Evolutionary conservation across 345 rosid genomes (phyloP).

Genomic region (Salix caprea): DNA sequence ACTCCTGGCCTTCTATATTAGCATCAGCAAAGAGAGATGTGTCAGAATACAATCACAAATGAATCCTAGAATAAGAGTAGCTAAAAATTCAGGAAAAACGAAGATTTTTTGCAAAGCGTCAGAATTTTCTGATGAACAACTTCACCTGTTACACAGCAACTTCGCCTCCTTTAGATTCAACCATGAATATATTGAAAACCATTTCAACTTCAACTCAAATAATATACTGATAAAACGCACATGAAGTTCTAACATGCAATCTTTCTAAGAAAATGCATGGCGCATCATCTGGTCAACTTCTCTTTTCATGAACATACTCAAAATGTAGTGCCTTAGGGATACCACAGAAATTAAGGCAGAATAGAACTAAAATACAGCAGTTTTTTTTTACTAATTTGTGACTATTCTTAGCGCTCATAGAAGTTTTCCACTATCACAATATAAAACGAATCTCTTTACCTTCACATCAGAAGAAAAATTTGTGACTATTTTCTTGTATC

Average conservation of each 20-base stretch:
- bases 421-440: neutral
- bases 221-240: too few species aligned
- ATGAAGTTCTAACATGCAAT: neutral
- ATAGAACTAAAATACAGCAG: neutral
- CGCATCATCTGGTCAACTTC: neutral
- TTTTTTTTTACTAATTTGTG: neutral
- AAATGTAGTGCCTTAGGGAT: neutral
- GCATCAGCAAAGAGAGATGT: neutral
- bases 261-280: neutral
- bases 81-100: neutral
- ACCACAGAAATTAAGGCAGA: neutral
- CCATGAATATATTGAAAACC: neutral
- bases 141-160: neutral
- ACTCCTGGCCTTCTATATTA: neutral
- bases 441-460: constrained; percentile 35
- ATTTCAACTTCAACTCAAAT: neutral
- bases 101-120: neutral
- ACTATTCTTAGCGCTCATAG: neutral
- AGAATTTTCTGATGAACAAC: neutral
- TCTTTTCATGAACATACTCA: neutral
- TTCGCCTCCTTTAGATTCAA: neutral
- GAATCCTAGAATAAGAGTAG: neutral
- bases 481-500: constrained; percentile 68
- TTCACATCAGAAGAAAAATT: constrained; percentile 96
- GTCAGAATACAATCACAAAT: neutral